These are phyloP conservation scores for Zymoseptoria brevis DNA, from an alignment of 2,329 filamentous ascomycete species.

Conservation along the genomic window DNA sequence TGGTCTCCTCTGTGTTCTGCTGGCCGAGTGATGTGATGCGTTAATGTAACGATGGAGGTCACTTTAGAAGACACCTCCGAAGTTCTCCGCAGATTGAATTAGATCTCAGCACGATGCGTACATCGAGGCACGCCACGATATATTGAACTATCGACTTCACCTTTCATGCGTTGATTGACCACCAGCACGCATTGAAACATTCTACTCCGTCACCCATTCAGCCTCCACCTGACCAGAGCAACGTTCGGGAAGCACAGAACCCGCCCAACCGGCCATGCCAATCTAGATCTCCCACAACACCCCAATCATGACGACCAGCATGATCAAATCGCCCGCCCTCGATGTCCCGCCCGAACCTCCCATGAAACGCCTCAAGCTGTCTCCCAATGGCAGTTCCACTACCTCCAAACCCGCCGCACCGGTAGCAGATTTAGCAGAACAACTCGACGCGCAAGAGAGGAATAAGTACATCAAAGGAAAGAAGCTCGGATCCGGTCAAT, in stretches of 20 bases:
- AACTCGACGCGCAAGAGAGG: slow-evolving; percentile 49
- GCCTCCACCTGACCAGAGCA: neutral
- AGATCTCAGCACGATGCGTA: neutral
- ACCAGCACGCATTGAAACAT: neutral
- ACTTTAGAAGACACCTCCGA: neutral
- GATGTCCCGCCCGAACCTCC: slow-evolving; percentile 28
- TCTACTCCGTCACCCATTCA: neutral
- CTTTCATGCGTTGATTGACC: neutral
- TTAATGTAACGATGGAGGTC: neutral
- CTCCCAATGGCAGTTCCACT: slow-evolving; percentile 1
- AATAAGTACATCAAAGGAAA: slow-evolving; percentile 87
- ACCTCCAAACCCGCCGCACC: slow-evolving; percentile 5
- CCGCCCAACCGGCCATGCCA: neutral
- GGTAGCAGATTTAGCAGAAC: slow-evolving; percentile 37
- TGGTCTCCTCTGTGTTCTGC: neutral
- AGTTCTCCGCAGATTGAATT: neutral
- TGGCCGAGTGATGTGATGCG: neutral
- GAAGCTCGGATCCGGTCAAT: slow-evolving; percentile 92
- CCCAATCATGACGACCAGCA: slow-evolving; percentile 2
- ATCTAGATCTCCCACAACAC: neutral
- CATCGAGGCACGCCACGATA: neutral
- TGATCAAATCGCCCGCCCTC: slow-evolving; percentile 24
- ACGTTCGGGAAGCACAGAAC: neutral
- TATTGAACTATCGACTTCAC: neutral
- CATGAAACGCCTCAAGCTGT: slow-evolving; percentile 25